Base-by-base conservation (phyloP, 495 filamentous ascomycete species). In the Neurospora sp. region DNA sequence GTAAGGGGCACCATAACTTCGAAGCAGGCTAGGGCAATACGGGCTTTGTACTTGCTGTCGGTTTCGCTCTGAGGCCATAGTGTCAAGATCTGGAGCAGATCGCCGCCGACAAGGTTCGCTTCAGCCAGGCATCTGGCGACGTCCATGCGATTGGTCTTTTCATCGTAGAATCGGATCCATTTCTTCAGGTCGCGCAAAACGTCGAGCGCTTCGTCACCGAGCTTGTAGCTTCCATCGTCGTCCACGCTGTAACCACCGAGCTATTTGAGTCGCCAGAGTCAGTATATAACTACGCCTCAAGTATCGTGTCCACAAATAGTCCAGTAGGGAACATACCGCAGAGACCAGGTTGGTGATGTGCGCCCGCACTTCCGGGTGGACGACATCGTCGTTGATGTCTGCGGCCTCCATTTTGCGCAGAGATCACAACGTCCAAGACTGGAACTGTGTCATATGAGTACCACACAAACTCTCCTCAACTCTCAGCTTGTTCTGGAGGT, bases 101-200 rank as follows among this genome's bases (percentile, higher is more conserved):
- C 96, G 12, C 92, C 90, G 75, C 91, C 90, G 73, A 98, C 89
- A n/a, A 99, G 81, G 78, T 98, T 98, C 62, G 93, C 91, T 79
- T 98, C 94, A 78, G 93, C 92, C 72, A 98, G 84, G 78, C 94
- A 97, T 80, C 96, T 88, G 62, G 94, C 94, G 71, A 98, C 96
- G 82, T 99, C 96, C 87, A 96, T 91, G 72, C 96, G 91, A 78
- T 97, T 96, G 72, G 91, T 89, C 80, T 96, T 96, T 79, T 97
- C 92, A 79, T 99, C 96, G 86, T 96, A 96, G 73, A 97, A 86
- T 79, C 92, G 94, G 77, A 99, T 83, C 96, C 96, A 98, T 87
- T 89, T 91, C 76, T 93, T 94, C 54, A 98, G 86, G 82, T 99
- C 96, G 71, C 94, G 92, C 72, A 99, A 86, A 82, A 93, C 94